A percentile compares a stretch with the other conserved stretches of the same genome.
These are phyloP conservation scores for Prunus campanulata DNA, from an alignment of 306 rosid species.

Conservation along the genomic window DNA sequence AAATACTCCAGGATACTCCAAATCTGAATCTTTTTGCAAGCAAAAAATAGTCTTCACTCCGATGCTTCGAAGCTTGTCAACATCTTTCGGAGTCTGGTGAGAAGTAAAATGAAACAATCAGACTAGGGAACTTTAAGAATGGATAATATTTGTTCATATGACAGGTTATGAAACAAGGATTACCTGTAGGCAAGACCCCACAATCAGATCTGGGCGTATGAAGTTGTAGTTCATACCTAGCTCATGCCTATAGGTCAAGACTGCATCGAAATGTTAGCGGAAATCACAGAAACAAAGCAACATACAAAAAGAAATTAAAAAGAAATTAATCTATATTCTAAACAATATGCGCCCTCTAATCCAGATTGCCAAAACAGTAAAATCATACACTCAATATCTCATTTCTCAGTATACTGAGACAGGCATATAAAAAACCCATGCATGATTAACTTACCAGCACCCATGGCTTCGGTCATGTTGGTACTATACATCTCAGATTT, in stretches of 20 bases:
- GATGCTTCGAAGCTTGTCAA: constrained; percentile 76
- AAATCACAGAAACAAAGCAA: constrained; percentile 10
- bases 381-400: background rate
- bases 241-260: constrained; percentile 92
- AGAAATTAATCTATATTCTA: background rate
- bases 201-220: constrained; percentile 87
- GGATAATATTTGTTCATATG: constrained; percentile 6
- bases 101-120: constrained; percentile 20
- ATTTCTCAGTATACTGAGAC: background rate
- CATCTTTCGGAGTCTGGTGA: constrained; percentile 77
- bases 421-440: background rate
- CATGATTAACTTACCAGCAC: constrained; percentile 73
- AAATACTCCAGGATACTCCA: constrained; percentile 72
- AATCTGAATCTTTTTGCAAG: constrained; percentile 82
- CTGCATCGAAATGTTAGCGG: constrained; percentile 41
- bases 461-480: constrained; percentile 94
- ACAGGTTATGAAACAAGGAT: constrained; percentile 17
- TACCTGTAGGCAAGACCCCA: constrained; percentile 98
- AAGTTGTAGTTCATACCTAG: constrained; percentile 86
- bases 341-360: background rate
- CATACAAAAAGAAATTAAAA: background rate
- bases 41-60: constrained; percentile 96
- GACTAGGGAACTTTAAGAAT: constrained; percentile 11
- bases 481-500: constrained; percentile 72
- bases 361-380: background rate